Evolutionary conservation across 2,329 filamentous ascomycete genomes (phyloP).

Genomic region (Stemphylium vesicarium): DNA sequence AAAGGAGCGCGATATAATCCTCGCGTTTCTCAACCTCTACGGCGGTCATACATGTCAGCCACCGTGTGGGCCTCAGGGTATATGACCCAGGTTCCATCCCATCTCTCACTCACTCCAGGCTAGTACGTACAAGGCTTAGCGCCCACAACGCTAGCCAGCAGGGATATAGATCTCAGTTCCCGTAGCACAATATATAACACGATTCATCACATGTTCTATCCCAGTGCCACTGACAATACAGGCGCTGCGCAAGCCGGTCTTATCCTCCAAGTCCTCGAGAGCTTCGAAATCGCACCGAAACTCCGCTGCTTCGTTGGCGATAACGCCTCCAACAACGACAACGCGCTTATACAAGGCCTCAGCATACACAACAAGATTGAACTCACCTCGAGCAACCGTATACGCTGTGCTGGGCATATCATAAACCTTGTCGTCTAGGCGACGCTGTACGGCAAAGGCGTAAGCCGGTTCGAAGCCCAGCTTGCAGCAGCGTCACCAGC

Average conservation of each 20-base stretch:
- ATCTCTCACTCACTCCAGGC: neutral
- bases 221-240: neutral
- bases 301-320: slow-evolving; percentile 7
- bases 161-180: neutral
- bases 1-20: too few species aligned
- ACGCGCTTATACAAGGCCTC: slow-evolving; percentile 3
- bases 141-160: neutral
- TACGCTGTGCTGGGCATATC: slow-evolving; percentile 4
- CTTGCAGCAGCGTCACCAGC: neutral
- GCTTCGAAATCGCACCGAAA: slow-evolving; percentile 3
- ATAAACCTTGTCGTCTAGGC: slow-evolving; percentile 7
- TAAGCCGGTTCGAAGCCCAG: neutral
- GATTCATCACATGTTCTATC: neutral
- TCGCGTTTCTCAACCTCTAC: neutral
- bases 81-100: neutral
- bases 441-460: slow-evolving; percentile 6
- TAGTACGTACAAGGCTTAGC: neutral
- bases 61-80: too few species aligned
- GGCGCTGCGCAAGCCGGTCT: slow-evolving; percentile 1
- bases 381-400: neutral
- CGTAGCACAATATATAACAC: neutral
- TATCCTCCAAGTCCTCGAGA: neutral
- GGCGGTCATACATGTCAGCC: neutral
- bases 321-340: slow-evolving; percentile 12
- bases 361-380: neutral